These are phyloP conservation scores for Amphichorda felina DNA, from an alignment of 2,329 filamentous ascomycete species.

Conservation along the genomic window DNA sequence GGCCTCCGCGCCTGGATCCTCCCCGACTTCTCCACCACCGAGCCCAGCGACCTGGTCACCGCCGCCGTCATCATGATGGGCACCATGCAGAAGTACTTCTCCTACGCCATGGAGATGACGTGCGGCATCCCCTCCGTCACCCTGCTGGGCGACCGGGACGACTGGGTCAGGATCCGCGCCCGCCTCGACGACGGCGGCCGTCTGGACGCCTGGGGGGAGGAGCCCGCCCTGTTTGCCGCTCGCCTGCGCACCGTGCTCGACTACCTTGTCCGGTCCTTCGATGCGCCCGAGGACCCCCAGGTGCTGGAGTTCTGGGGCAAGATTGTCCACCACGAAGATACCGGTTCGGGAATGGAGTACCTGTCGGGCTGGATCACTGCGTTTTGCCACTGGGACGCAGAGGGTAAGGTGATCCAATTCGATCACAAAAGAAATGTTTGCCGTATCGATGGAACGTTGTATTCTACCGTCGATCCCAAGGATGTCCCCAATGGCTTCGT, in stretches of 20 bases:
- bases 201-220: constrained; percentile 16
- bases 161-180: constrained; percentile 25
- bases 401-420: not conserved
- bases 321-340: constrained; percentile 4
- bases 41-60: constrained; percentile 24
- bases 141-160: constrained; percentile 29
- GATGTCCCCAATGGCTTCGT: not conserved
- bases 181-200: constrained; percentile 17
- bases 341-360: not conserved
- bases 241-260: constrained; percentile 24
- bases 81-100: constrained; percentile 35
- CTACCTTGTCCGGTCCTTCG: constrained; percentile 24
- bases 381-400: not conserved
- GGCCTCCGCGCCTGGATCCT: constrained; percentile 33
- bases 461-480: not conserved
- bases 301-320: constrained; percentile 24
- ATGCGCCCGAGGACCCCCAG: constrained; percentile 10
- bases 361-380: constrained; percentile 1
- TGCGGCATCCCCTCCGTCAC: constrained; percentile 43
- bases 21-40: constrained; percentile 39
- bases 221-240: constrained; percentile 18
- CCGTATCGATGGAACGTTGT: not conserved
- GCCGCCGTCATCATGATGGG: constrained; percentile 39
- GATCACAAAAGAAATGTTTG: not conserved
- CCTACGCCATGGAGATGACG: constrained; percentile 11